Base-by-base conservation (phyloP, 179 eudicot species). In the Drosera spatulata region DNA sequence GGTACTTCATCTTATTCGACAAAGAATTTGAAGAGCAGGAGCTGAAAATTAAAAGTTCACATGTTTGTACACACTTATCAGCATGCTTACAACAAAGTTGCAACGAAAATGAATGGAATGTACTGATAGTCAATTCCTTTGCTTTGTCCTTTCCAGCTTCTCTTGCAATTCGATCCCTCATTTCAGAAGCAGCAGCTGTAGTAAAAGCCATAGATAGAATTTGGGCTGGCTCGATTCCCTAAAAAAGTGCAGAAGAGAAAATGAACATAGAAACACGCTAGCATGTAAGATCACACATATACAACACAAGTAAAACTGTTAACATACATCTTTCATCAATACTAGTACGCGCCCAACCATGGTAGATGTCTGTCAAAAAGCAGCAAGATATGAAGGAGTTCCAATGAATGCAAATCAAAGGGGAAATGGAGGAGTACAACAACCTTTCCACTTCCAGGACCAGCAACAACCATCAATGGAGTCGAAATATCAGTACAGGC, bases 391-490 rank as follows among this genome's bases (percentile, higher is more conserved):
- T 49, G 13, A 49, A 64, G 39, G 37, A 58, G 37, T 56, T 53
- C 4, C 41, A 3, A 50, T 49, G 4, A 48, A 52, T 52, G 15
- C 53, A 46, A 39, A 7, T 11, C 1, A 50, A 39, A 55, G 45
- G 45, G 45, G 33, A 6, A 7, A 15, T 50, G 50, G 56, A 63
- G 53, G 47, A 47, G n/a, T 48, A 58, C 45, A 72, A 66, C 53
- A 55, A 88, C 98, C 88, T 91, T 91, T 48, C 98, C 98, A 77
- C 96, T 91, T 79, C 98, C 96, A 41, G 98, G 98, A 54, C 98
- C 96, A 67, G 98, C 96, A 70, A 85, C 82, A 75, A 91, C 93
- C 74, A 91, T 75, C 78, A 88, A 73, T 33, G 98, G 96, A 59
- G 61, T 71, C 61, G 87, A 80, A 62, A 84, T 74, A 63, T 82